Conservation (phyloP, 345 rosid genomes). For the Salix purpurea region DNA sequence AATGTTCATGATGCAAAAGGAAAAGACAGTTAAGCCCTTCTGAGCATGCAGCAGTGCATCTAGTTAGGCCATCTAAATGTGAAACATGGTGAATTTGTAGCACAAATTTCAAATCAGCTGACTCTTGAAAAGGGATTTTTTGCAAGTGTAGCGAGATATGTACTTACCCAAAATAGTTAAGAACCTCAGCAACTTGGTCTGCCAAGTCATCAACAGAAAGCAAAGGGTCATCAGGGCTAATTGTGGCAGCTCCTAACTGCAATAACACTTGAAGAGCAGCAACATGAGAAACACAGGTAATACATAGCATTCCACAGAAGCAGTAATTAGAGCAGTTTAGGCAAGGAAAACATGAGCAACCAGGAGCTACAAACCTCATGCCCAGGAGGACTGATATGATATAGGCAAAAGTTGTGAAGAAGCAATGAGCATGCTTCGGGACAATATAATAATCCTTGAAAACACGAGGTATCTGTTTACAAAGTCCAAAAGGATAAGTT, state of each 20-base stretch:
- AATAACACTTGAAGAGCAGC: constrained; percentile 59
- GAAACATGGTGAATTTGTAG: neutral
- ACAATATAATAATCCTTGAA: constrained; percentile 85
- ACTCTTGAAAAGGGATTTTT: neutral
- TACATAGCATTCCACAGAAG: constrained; percentile 15
- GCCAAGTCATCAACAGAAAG: constrained; percentile 91
- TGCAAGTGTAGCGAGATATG: neutral
- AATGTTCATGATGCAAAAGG: neutral
- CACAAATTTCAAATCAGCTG: constrained; percentile 5
- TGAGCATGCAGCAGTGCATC: neutral
- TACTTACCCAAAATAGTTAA: constrained; percentile 85
- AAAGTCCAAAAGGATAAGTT: constrained; percentile 9
- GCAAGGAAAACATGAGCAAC: constrained; percentile 4
- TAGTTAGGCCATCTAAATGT: neutral
- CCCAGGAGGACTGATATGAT: constrained; percentile 94
- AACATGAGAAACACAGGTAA: constrained; percentile 40
- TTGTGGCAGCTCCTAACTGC: constrained; percentile 87
- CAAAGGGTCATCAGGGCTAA: constrained; percentile 51
- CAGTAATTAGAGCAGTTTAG: constrained; percentile 23
- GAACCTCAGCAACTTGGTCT: constrained; percentile 85
- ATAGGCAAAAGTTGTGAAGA: constrained; percentile 91
- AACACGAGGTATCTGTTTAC: constrained; percentile 77
- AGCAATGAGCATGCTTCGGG: constrained; percentile 86
- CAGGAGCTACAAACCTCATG: constrained; percentile 76
- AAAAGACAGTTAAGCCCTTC: constrained; percentile 2